phyloP scores from a whole-genome alignment of 169 alveolate species.

The Cryptosporidium felis region DNA sequence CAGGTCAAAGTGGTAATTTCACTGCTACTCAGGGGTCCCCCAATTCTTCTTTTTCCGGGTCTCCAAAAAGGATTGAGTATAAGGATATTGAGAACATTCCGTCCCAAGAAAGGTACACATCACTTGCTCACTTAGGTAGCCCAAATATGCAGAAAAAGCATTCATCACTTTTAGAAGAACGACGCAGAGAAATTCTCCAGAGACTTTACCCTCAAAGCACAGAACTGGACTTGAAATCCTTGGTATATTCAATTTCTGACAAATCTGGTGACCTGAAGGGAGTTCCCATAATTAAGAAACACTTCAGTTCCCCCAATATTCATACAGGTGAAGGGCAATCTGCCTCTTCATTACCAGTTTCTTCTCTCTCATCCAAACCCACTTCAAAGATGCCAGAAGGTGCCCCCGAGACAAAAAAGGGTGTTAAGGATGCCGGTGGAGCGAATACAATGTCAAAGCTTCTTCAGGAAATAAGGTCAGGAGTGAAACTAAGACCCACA shows the following conservation, averaged over 20 bases:
- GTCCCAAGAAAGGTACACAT: not conserved
- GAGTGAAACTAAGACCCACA: constrained; percentile 32
- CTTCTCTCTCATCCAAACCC: not conserved
- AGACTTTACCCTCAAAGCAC: constrained; percentile 39
- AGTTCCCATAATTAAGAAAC: constrained; percentile 11
- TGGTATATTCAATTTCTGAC: constrained; percentile 41
- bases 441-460: constrained; percentile 2
- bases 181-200: constrained; percentile 14
- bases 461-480: constrained; percentile 42
- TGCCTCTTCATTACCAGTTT: not conserved
- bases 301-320: not conserved
- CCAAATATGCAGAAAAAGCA: not conserved
- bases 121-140: not conserved
- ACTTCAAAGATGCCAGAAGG: not conserved
- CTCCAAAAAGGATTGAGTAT: constrained; percentile 36
- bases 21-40: too few species aligned
- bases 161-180: constrained; percentile 1
- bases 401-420: not conserved
- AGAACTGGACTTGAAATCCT: constrained; percentile 18
- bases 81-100: not conserved
- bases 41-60: constrained; percentile 1
- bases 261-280: not conserved
- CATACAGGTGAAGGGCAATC: too few species aligned
- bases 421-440: not conserved
- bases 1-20: too few species aligned